Evolutionary conservation across 352 stramenopile genomes (phyloP).

Genomic region (Pythium aphanidermatum): DNA sequence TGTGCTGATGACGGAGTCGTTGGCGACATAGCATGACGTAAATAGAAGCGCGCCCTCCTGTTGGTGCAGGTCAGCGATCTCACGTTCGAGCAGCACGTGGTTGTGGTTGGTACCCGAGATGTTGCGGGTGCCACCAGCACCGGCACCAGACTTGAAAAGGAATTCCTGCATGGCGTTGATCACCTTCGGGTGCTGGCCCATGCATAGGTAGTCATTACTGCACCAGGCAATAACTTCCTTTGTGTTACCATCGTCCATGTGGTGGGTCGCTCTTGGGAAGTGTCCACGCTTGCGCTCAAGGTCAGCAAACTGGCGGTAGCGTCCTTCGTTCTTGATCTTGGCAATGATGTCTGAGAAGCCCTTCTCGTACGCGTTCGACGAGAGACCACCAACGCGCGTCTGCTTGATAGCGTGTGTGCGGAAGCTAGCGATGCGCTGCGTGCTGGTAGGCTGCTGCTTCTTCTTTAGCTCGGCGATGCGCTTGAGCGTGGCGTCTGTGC

Average conservation of each 20-base stretch:
- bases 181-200: slow-evolving; percentile 88
- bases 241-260: slow-evolving; percentile 51
- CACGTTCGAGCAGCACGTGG: slow-evolving; percentile 81
- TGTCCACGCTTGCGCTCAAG: slow-evolving; percentile 81
- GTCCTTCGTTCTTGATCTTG: slow-evolving; percentile 81
- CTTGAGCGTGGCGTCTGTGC: slow-evolving; percentile 60
- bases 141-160: slow-evolving; percentile 71
- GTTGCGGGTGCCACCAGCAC: slow-evolving; percentile 84
- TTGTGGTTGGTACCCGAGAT: slow-evolving; percentile 91
- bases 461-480: slow-evolving; percentile 70
- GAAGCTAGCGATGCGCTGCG: slow-evolving; percentile 44
- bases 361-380: slow-evolving; percentile 54
- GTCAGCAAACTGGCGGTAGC: slow-evolving; percentile 85
- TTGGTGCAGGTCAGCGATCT: slow-evolving; percentile 84
- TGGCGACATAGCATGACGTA: slow-evolving; percentile 88
- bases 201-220: slow-evolving; percentile 88
- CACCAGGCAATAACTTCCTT: slow-evolving; percentile 89
- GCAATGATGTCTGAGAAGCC: slow-evolving; percentile 69
- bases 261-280: slow-evolving; percentile 77
- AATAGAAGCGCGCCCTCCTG: slow-evolving; percentile 83
- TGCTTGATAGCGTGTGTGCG: slow-evolving; percentile 48
- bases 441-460: slow-evolving; percentile 41
- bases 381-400: slow-evolving; percentile 55
- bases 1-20: slow-evolving; percentile 85
- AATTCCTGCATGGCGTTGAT: slow-evolving; percentile 80